Evolutionary conservation across 2,329 filamentous ascomycete genomes (phyloP), one percentile per base, ranked within the genome.

Genomic region (Sarocladium strictum): DNA sequence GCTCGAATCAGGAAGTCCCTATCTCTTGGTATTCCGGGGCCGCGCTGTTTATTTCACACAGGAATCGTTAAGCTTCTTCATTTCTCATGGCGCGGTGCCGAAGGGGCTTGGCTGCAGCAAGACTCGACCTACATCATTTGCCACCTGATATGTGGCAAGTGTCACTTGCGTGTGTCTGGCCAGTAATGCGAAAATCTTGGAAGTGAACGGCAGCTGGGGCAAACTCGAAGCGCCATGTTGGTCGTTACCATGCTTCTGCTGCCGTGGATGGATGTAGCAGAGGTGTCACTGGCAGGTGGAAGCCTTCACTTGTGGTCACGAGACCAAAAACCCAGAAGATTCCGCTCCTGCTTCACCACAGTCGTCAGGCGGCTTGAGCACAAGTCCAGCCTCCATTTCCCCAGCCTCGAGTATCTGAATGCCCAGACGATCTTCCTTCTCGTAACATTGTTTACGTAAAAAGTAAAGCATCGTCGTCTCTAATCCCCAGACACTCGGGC

Each of bases 61-160:
- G 15, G 5, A 38, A n/a, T 38, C 35, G 35, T 38, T n/a, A 38
- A 38, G 35, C 35, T 38, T 38, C 35, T 38, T 43, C 40, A 43
- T 24, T 43, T 43, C 40, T 14, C 21, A 11, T 24, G 14, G 3
- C 14, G 12, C 9, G 40, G 7, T 24, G 17, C 40, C 40, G 40
- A 24, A 19, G 7, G 9, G 21, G 43, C 43, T 47, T 47, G 43
- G 43, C 43, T 47, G 43, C 43, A 47, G 24, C 43, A 26, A 15
- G 24, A n/a, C n/a, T n/a, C n/a, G n/a, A n/a, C n/a, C n/a, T n/a
- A n/a, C n/a, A n/a, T 15, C 23, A 17, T 27, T 29, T 15, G 43
- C 24, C 23, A 47, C 43, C 43, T 47, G 21, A 47, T 47, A 43
- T 43, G 40, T 43, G 40, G 24, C 40, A 43, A 24, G 40, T 15